Evolutionary conservation across 805 yeast species (phyloP).

Genomic region (Myxozyma geophila): DNA sequence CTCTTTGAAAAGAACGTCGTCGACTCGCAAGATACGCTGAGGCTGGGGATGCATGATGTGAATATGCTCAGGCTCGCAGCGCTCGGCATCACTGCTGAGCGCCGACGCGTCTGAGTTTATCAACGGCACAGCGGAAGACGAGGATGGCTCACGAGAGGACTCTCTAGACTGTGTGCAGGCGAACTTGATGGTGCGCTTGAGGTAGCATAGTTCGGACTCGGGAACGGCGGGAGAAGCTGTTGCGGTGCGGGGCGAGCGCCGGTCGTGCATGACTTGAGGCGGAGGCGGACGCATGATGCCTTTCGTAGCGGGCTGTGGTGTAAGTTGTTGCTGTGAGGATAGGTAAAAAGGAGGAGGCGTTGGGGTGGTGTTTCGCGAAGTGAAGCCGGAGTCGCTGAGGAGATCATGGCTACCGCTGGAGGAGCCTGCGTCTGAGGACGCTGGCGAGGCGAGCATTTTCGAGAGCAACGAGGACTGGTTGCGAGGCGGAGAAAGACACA

Average conservation of each 20-base stretch:
- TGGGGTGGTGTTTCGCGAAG: slow-evolving; percentile 35
- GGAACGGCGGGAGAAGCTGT: slow-evolving; percentile 2
- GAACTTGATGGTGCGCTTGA: slow-evolving; percentile 25
- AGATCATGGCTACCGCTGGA: slow-evolving; percentile 7
- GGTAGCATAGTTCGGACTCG: slow-evolving; percentile 4
- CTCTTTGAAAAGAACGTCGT: slow-evolving; percentile 32
- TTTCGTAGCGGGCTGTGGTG: neutral
- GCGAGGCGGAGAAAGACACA: slow-evolving; percentile 20
- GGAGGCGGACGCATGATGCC: slow-evolving; percentile 13
- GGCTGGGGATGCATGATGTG: slow-evolving; percentile 32
- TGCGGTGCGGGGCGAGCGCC: neutral
- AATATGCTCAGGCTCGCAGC: neutral
- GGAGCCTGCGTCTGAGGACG: slow-evolving; percentile 22
- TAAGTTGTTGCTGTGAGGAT: neutral
- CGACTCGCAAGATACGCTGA: slow-evolving; percentile 30
- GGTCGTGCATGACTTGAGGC: neutral
- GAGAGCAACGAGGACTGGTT: slow-evolving; percentile 33
- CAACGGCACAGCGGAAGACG: slow-evolving; percentile 1
- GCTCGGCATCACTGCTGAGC: neutral
- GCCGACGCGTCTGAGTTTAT: neutral
- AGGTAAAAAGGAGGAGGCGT: slow-evolving; percentile 27
- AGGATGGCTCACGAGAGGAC: slow-evolving; percentile 12
- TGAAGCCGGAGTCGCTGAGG: slow-evolving; percentile 24
- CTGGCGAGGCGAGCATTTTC: slow-evolving; percentile 33
- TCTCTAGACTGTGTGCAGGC: slow-evolving; percentile 16